Percentiles rank a stretch among this genome's conserved stretches.
phyloP scores from a whole-genome alignment of 495 filamentous ascomycete genomes.

The Talaromyces proteolyticus region DNA sequence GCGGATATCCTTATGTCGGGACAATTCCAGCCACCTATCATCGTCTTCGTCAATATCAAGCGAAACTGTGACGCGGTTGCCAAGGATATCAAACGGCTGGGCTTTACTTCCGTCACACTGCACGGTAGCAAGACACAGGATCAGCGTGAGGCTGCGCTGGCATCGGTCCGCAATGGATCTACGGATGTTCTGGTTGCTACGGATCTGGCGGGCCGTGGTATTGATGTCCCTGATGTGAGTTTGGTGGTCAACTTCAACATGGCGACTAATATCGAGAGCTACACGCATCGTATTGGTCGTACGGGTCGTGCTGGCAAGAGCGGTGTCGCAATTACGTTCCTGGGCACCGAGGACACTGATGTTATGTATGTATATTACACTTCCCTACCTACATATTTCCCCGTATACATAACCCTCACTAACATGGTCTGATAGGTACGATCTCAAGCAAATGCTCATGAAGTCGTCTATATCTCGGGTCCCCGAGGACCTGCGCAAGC shows the following conservation, averaged over 20 bases:
- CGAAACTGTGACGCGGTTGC: conserved; percentile 97
- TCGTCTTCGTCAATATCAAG: conserved; percentile 99
- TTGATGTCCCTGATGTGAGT: conserved; percentile 91
- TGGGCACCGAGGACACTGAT: conserved; percentile 88
- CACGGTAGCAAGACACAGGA: conserved; percentile 97
- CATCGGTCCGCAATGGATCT: conserved; percentile 71
- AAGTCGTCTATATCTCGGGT: conserved; percentile 88
- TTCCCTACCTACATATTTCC: not conserved
- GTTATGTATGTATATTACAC: conserved; percentile 73
- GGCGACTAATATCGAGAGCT: conserved; percentile 88
- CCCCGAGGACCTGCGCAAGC: conserved; percentile 88
- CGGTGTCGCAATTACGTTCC: conserved; percentile 93
- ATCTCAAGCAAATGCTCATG: conserved; percentile 91
- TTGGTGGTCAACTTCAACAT: conserved; percentile 99
- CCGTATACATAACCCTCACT: conserved; percentile 9
- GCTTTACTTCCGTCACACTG: conserved; percentile 83
- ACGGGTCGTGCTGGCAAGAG: conserved; percentile 98
- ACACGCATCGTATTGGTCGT: conserved; percentile 96
- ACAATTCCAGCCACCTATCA: conserved; percentile 89
- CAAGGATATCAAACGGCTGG: conserved; percentile 90
- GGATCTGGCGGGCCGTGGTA: conserved; percentile 94
- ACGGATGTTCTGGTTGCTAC: conserved; percentile 94
- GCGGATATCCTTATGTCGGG: conserved; percentile 80
- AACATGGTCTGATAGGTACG: conserved; percentile 42
- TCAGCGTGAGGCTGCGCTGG: conserved; percentile 90